phyloP scores from a whole-genome alignment of 2,329 filamentous ascomycete genomes.

The Stagonosporopsis vannaccii region DNA sequence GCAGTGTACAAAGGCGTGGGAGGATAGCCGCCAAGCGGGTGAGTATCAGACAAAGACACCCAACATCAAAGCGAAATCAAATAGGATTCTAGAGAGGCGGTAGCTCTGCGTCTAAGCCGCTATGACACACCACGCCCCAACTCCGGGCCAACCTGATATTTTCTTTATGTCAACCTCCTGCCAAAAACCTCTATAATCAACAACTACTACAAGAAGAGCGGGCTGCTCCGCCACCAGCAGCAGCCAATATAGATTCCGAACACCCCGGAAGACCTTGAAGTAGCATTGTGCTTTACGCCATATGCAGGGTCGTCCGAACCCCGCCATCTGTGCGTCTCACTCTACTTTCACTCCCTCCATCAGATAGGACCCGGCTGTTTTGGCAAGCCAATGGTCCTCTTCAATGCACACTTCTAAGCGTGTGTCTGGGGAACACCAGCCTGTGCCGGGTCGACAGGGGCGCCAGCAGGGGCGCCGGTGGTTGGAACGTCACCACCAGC shows the following conservation, averaged over 20 bases:
- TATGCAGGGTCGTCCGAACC: background rate
- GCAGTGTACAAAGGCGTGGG: background rate
- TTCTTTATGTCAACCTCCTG: background rate
- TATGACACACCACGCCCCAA: background rate
- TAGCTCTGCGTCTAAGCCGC: conserved; percentile 7
- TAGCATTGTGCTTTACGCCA: background rate
- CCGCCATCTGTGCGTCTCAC: background rate
- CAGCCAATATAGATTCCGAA: background rate
- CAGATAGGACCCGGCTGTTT: too few species aligned
- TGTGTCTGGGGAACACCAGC: conserved; percentile 26
- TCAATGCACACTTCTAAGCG: conserved; percentile 3
- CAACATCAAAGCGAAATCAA: background rate
- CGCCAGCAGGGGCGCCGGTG: conserved; percentile 27
- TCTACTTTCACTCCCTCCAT: background rate
- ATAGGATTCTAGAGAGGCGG: background rate
- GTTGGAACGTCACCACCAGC: conserved; percentile 21
- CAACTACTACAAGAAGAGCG: background rate
- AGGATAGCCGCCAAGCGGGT: background rate
- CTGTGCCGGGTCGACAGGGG: conserved; percentile 12
- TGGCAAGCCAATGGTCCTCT: background rate
- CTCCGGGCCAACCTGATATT: background rate
- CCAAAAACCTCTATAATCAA: background rate
- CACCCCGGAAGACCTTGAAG: background rate
- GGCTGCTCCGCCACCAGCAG: background rate
- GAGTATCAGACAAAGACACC: conserved; percentile 1